phyloP scores from a whole-genome alignment of 1,284 basidiomycete genomes.

The Naganishia liquefaciens region DNA sequence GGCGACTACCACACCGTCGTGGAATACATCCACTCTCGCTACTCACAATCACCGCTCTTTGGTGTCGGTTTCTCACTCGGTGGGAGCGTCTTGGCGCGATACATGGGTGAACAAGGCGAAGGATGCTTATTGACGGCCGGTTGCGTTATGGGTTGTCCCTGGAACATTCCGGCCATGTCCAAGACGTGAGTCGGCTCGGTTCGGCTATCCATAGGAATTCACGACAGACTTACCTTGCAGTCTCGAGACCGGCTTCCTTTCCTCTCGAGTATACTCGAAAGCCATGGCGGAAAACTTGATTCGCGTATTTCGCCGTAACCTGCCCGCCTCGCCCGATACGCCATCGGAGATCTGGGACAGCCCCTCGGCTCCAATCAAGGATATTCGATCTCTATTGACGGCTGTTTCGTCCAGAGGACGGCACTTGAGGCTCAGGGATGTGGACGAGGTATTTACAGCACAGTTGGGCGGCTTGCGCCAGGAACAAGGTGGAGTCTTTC shows the following conservation, averaged over 20 bases:
- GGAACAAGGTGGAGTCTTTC: constrained; percentile 62
- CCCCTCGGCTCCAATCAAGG: constrained; percentile 7
- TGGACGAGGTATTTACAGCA: constrained; percentile 65
- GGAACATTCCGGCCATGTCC: constrained; percentile 50
- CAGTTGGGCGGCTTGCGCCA: constrained; percentile 73
- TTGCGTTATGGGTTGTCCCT: constrained; percentile 71
- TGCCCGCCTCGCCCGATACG: constrained; percentile 41
- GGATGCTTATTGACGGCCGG: constrained; percentile 72
- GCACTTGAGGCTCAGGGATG: constrained; percentile 34
- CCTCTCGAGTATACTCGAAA: constrained; percentile 73
- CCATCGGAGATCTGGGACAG: constrained; percentile 3
- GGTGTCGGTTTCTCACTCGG: constrained; percentile 94
- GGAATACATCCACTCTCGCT: constrained; percentile 70
- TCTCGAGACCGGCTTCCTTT: constrained; percentile 65
- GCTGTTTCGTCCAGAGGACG: constrained; percentile 18
- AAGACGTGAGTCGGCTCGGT: constrained; percentile 33
- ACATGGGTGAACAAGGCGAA: constrained; percentile 83
- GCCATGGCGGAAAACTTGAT: constrained; percentile 79
- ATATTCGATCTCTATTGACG: constrained; percentile 2
- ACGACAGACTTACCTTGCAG: constrained; percentile 24
- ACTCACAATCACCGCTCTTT: constrained; percentile 77
- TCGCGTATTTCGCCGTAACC: constrained; percentile 66
- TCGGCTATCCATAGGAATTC: background rate
- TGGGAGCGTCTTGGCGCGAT: constrained; percentile 87
- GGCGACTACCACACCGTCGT: constrained; percentile 81